A percentile compares a stretch with the other conserved stretches of the same genome.
phyloP scores from a whole-genome alignment of 2,329 filamentous ascomycete species.

The Cytospora schulzeri region DNA sequence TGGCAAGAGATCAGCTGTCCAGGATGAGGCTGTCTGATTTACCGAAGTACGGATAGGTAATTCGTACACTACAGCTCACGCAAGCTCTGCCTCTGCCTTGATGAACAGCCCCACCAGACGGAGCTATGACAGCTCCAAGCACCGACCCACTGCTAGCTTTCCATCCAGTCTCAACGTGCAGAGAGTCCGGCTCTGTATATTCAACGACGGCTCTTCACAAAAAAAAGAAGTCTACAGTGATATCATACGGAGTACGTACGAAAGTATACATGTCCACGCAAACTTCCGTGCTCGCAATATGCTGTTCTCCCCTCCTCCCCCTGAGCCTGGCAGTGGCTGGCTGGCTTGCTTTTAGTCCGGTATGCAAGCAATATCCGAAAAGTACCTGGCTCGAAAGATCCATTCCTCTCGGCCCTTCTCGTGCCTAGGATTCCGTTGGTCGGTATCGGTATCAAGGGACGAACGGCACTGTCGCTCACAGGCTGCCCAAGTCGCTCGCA shows the following conservation, averaged over 20 bases:
- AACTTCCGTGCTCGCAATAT: slow-evolving; percentile 4
- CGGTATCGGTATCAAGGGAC: slow-evolving; percentile 24
- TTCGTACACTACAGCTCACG: slow-evolving; percentile 15
- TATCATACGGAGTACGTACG: slow-evolving; percentile 1
- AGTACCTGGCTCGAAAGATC: slow-evolving; percentile 7
- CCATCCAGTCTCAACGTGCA: slow-evolving; percentile 11
- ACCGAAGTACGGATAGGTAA: slow-evolving; percentile 1
- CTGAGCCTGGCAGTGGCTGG: slow-evolving; percentile 23
- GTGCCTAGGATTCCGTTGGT: slow-evolving; percentile 13
- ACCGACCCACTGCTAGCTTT: slow-evolving; percentile 15
- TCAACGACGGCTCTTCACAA: neutral
- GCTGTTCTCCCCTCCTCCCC: neutral
- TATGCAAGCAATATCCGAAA: slow-evolving; percentile 22
- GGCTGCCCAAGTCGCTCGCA: slow-evolving; percentile 7
- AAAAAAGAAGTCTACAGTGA: slow-evolving; percentile 5
- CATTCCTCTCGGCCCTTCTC: slow-evolving; percentile 21
- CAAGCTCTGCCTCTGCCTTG: slow-evolving; percentile 16
- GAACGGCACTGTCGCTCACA: slow-evolving; percentile 14
- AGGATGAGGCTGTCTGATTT: slow-evolving; percentile 13
- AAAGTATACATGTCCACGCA: neutral
- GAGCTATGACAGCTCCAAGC: slow-evolving; percentile 15
- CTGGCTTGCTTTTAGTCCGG: slow-evolving; percentile 12
- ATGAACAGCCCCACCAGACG: slow-evolving; percentile 16
- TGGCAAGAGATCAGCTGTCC: slow-evolving; percentile 13
- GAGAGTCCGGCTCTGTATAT: neutral